Conservation (phyloP, 176 grass and related monocot species). For the Triticum timopheevii region DNA sequence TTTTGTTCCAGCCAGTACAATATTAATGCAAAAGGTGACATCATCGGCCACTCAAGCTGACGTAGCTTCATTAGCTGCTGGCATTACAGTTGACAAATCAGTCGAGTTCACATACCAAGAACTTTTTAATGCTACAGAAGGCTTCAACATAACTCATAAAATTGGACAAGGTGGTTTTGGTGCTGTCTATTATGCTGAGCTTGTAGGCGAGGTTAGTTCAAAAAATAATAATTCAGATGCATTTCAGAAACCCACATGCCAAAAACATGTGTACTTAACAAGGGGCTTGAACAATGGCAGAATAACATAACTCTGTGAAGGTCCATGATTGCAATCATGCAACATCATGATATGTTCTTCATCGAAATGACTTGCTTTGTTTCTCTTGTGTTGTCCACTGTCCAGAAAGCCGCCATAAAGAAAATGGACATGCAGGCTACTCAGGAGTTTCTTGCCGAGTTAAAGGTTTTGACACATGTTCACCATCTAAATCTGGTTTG, state of each 20-base stretch:
- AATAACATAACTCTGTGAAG: too few species aligned
- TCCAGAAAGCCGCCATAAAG: conserved; percentile 89
- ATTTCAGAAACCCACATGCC: background rate
- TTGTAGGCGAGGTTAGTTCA: conserved; percentile 77
- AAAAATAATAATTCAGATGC: background rate
- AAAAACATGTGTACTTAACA: background rate
- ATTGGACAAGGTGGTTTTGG: conserved; percentile 94
- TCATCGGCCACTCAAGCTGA: conserved; percentile 21
- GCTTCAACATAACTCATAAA: conserved; percentile 88
- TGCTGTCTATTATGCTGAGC: conserved; percentile 69
- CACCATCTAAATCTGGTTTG: conserved; percentile 96
- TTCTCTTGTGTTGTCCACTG: conserved; percentile 34
- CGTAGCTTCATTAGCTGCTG: conserved; percentile 41
- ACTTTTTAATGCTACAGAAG: conserved; percentile 79
- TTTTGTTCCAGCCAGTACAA: conserved; percentile 28
- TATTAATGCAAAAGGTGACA: conserved; percentile 31
- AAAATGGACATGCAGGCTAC: conserved; percentile 94
- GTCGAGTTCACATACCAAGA: conserved; percentile 88
- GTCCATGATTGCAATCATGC: too few species aligned
- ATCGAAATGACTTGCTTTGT: conserved; percentile 1
- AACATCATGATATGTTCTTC: background rate
- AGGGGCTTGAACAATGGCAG: too few species aligned
- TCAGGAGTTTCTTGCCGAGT: conserved; percentile 89
- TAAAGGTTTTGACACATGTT: conserved; percentile 96
- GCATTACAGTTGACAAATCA: conserved; percentile 80